A percentile compares a stretch with the other conserved stretches of the same genome.
These are phyloP conservation scores for Paraconiothyrium sp. DNA, from an alignment of 2,329 filamentous ascomycete species.

Conservation along the genomic window DNA sequence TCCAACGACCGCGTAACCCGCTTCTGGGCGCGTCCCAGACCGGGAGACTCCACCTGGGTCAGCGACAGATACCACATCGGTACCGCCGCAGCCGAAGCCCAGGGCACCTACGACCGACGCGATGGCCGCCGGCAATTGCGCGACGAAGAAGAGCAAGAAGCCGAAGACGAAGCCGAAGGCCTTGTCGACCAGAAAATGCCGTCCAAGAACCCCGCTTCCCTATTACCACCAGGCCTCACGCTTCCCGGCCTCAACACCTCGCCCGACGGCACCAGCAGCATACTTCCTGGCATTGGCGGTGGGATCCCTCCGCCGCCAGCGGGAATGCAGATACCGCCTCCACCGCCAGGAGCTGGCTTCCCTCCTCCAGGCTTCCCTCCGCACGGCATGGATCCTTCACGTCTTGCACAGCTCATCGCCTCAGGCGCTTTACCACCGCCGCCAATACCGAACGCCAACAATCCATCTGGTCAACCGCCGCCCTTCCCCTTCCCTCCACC, in stretches of 20 bases:
- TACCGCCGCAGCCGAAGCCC: conserved; percentile 89
- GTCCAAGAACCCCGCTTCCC: conserved; percentile 64
- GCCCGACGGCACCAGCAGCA: conserved; percentile 56
- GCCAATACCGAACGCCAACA: conserved; percentile 39
- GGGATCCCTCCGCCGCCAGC: conserved; percentile 42
- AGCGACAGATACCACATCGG: conserved; percentile 96
- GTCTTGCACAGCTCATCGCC: conserved; percentile 46
- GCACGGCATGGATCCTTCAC: conserved; percentile 40
- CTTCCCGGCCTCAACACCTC: conserved; percentile 45
- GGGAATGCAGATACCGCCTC: conserved; percentile 33
- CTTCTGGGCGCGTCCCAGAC: conserved; percentile 92
- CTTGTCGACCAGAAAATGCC: conserved; percentile 90
- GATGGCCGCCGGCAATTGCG: conserved; percentile 80
- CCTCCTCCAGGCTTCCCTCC: conserved; percentile 16
- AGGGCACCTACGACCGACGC: conserved; percentile 91
- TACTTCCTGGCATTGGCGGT: conserved; percentile 59
- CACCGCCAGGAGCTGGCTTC: conserved; percentile 19
- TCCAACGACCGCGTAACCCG: conserved; percentile 96
- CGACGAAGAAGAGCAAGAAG: conserved; percentile 92
- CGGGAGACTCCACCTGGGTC: conserved; percentile 84
- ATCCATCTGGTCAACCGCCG: conserved; percentile 30
- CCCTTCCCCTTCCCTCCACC: conserved; percentile 42
- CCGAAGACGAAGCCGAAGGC: conserved; percentile 92
- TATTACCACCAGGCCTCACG: conserved; percentile 68
- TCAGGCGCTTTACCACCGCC: conserved; percentile 49